phyloP scores from a whole-genome alignment of 371 early-diverging fungal genomes.

The Mucor plumbeus region DNA sequence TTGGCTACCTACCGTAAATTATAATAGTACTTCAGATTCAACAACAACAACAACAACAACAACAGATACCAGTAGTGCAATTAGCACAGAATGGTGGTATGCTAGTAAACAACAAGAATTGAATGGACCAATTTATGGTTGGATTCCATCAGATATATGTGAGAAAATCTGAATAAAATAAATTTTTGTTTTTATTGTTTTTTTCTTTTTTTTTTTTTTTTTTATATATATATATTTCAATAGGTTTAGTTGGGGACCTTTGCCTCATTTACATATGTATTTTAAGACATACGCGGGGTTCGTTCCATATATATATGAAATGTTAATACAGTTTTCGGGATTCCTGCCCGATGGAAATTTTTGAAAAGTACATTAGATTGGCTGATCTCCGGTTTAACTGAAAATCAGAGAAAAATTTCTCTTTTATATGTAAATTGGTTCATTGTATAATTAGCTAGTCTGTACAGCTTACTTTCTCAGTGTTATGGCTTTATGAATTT shows the following conservation, averaged over 20 bases:
- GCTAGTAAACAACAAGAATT: neutral
- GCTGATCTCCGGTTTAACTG: neutral
- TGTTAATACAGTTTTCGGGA: neutral
- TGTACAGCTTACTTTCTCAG: no score
- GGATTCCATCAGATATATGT: constrained; percentile 20
- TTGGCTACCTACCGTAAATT: constrained; percentile 17
- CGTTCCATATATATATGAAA: no score
- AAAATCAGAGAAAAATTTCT: neutral
- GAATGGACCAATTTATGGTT: constrained; percentile 9
- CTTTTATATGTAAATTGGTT: neutral
- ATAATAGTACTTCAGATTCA: neutral
- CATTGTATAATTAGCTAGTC: no score
- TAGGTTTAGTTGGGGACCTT: no score
- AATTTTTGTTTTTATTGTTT: no score
- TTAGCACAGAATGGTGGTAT: constrained; percentile 29
- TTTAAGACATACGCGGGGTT: no score
- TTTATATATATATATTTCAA: no score
- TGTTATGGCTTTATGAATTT: neutral
- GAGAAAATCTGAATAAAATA: constrained; percentile 25
- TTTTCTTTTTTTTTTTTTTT: no score
- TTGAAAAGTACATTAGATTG: neutral
- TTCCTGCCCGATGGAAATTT: neutral
- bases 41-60: neutral
- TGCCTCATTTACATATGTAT: no score
- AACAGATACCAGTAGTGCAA: neutral